Evolutionary conservation across 225 moss, liverwort and hornwort genomes (phyloP).

Genomic region (Pseudoscleropodium purum): DNA sequence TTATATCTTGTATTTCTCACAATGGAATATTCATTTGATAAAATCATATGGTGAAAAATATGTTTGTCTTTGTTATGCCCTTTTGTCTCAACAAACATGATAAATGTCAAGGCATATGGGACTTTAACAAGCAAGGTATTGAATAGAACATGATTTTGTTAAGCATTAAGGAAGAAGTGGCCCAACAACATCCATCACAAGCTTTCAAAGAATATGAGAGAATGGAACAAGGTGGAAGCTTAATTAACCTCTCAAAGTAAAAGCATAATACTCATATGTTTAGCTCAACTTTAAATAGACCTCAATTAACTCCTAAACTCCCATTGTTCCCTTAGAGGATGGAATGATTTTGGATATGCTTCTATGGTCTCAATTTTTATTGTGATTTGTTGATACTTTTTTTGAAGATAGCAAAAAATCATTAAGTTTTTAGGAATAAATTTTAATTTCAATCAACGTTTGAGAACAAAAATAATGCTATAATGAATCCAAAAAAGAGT

Average conservation of each 20-base stretch:
- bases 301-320: neutral
- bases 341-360: neutral
- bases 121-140: neutral
- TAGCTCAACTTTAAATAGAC: too few species aligned
- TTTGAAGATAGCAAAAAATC: too few species aligned
- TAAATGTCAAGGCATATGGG: neutral
- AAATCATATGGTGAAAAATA: neutral
- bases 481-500: too few species aligned
- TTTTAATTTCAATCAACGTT: too few species aligned
- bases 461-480: neutral
- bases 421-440: fast-evolving
- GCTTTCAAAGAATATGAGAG: neutral
- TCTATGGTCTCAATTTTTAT: neutral
- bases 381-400: too few species aligned
- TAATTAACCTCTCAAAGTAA: neutral
- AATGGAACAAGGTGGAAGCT: neutral
- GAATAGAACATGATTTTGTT: neutral
- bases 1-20: neutral
- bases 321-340: fast-evolving
- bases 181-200: neutral
- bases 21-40: neutral
- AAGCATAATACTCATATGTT: fast-evolving
- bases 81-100: neutral
- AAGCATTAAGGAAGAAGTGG: neutral
- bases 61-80: fast-evolving